These are phyloP conservation scores for Lunularia cruciata DNA, from an alignment of 225 moss, liverwort and hornwort genomes.

Conservation along the genomic window DNA sequence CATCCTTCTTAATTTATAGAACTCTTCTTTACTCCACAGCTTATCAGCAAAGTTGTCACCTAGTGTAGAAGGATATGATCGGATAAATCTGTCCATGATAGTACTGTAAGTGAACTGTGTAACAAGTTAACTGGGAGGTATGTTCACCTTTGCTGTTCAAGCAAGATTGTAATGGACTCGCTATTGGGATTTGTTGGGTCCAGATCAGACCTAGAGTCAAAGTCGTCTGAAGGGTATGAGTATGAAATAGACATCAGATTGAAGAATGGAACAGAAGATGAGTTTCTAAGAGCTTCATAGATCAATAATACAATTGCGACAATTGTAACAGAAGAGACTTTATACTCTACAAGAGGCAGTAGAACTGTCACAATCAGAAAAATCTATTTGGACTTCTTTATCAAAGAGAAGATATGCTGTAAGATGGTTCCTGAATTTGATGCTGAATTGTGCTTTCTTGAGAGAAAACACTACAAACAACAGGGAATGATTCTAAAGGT, in stretches of 20 bases:
- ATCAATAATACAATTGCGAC: too few relatives aligned
- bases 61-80: neutral
- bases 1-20: slow-evolving; percentile 4
- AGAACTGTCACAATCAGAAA: slow-evolving; percentile 1
- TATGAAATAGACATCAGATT: slow-evolving; percentile 5
- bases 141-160: too few relatives aligned
- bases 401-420: neutral
- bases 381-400: neutral
- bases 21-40: slow-evolving; percentile 11
- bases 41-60: neutral
- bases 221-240: slow-evolving; percentile 8
- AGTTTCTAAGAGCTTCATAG: too few relatives aligned
- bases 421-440: slow-evolving; percentile 2
- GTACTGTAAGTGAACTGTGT: too few relatives aligned
- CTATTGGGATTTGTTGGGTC: neutral
- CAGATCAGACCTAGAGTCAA: neutral
- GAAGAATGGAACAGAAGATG: neutral
- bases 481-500: slow-evolving; percentile 5
- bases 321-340: too few relatives aligned
- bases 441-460: slow-evolving; percentile 10
- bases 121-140: too few relatives aligned
- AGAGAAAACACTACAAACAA: slow-evolving; percentile 4
- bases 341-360: too few relatives aligned
- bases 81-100: too few relatives aligned
- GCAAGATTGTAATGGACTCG: too few relatives aligned